Evolutionary conservation across 1,284 basidiomycete genomes (phyloP).

Genomic region (Tilletia setariae): DNA sequence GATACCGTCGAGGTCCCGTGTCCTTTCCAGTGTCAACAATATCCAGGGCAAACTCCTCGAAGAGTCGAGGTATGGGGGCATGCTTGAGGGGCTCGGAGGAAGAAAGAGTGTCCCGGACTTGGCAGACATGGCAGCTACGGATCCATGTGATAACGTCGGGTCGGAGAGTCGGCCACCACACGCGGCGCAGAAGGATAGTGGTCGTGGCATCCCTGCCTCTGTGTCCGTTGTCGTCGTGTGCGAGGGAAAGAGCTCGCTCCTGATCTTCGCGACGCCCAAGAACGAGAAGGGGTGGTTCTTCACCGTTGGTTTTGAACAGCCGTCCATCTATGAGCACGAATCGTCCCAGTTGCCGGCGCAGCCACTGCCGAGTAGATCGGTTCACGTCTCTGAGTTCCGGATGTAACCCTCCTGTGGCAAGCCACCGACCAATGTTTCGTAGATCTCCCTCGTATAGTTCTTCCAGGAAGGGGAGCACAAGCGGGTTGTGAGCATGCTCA

Average conservation of each 20-base stretch:
- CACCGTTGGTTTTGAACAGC: not conserved
- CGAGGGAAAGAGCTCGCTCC: not conserved
- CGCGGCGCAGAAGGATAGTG: not conserved
- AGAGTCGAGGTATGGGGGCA: not conserved
- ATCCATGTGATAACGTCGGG: not conserved
- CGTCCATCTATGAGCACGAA: not conserved
- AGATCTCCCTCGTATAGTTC: not conserved
- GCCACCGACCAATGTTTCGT: not conserved
- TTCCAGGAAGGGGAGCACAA: not conserved
- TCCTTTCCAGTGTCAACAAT: not conserved
- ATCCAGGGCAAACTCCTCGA: not conserved
- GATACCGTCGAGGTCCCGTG: not conserved
- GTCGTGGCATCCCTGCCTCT: not conserved
- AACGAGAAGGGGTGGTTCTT: not conserved
- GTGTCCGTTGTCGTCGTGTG: not conserved
- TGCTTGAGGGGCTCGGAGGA: not conserved
- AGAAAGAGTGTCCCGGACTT: not conserved
- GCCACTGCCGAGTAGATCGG: not conserved
- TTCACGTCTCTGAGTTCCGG: not conserved
- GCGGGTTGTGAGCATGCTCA: too few species aligned
- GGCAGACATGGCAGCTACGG: not conserved
- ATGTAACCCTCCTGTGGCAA: not conserved
- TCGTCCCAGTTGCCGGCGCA: not conserved
- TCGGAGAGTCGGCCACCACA: not conserved
- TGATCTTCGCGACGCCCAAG: not conserved